A percentile compares a stretch with the other conserved stretches of the same genome.
phyloP scores from a whole-genome alignment of 2,329 filamentous ascomycete genomes.

The Mycosphaerelloides madeirae region DNA sequence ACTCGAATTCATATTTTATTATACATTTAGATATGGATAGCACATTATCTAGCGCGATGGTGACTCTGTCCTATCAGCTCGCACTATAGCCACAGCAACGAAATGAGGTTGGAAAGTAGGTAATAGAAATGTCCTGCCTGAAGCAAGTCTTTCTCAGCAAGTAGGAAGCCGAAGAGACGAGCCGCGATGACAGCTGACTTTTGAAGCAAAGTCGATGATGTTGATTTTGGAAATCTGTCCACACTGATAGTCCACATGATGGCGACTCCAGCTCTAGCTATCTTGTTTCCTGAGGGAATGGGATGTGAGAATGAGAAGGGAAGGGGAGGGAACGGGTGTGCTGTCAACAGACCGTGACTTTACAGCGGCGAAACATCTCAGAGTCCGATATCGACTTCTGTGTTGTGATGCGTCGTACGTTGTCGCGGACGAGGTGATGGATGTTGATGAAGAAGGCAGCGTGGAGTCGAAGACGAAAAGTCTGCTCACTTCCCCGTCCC shows the following conservation, averaged over 20 bases:
- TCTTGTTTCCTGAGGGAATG: conserved; percentile 12
- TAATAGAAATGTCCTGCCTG: conserved; percentile 15
- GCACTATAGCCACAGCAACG: too few species aligned
- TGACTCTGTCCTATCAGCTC: too few species aligned
- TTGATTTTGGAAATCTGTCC: conserved; percentile 30
- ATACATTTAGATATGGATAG: too few species aligned
- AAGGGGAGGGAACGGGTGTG: background rate
- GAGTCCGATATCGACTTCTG: background rate
- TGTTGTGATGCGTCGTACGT: background rate
- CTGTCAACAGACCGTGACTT: background rate
- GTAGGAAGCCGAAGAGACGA: conserved; percentile 17
- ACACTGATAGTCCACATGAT: conserved; percentile 19
- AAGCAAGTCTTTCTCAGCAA: conserved; percentile 17
- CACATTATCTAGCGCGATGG: too few species aligned
- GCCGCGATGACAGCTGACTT: conserved; percentile 14
- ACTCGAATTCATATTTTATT: too few species aligned
- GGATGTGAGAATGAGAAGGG: conserved; percentile 3
- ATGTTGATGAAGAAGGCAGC: too few species aligned
- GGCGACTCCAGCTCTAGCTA: background rate
- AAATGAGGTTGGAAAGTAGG: too few species aligned
- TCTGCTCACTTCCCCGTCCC: background rate
- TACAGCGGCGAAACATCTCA: background rate
- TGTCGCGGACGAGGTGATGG: background rate
- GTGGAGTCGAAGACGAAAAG: background rate
- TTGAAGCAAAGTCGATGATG: conserved; percentile 13